Base-by-base conservation (phyloP, 2,329 filamentous ascomycete species). In the Meredithiella fracta region DNA sequence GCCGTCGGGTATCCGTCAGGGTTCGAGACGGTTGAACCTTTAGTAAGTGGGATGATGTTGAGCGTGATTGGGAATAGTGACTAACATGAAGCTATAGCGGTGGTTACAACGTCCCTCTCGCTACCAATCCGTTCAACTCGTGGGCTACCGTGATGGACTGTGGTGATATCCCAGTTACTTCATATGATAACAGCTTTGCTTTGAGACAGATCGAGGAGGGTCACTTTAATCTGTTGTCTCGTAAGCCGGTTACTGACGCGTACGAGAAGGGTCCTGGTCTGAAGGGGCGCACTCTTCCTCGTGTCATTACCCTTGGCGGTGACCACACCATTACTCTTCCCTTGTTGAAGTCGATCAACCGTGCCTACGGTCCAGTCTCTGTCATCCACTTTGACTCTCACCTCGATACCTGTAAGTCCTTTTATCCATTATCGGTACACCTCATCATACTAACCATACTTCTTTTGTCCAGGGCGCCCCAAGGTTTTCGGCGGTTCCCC, bases 401-500 rank as follows among this genome's bases (percentile, higher is more conserved):
- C 62, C 68, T 81, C 62, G 83, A 86, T 63, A 86, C 83, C 2
- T 86, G 82, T 70, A 76, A 63, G 67, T 59, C 11, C 1, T n/a
- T 29, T 9, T 49, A 26, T 25, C 44, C 3, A 8, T 22, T 2
- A 8, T n/a, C 22, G 11, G 6, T 25, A 11, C 15, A 9, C n/a
- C 11, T 49, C 20, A 25, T 26, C 44, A 3, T 8, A 25, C 17
- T 25, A 14, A 49, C 22, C 22, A 25, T 25, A 26, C 11, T 9
- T 8, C 14, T 15, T 75, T 60, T 6, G 20, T 31, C 22, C n/a
- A 63, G 86, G 86, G 86, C 80, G 78, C 58, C 88, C 87, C 47
- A 91, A 91, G 66, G 87, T 92, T 25, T 94, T 94, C 62, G 87
- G 88, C 54, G 87, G 86, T 29, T 82, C 85, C 0, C 86, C 87